A percentile compares a stretch with the other conserved stretches of the same genome.
These are phyloP conservation scores for Aspergillus neoniger DNA, from an alignment of 2,329 filamentous ascomycete genomes.

Conservation along the genomic window DNA sequence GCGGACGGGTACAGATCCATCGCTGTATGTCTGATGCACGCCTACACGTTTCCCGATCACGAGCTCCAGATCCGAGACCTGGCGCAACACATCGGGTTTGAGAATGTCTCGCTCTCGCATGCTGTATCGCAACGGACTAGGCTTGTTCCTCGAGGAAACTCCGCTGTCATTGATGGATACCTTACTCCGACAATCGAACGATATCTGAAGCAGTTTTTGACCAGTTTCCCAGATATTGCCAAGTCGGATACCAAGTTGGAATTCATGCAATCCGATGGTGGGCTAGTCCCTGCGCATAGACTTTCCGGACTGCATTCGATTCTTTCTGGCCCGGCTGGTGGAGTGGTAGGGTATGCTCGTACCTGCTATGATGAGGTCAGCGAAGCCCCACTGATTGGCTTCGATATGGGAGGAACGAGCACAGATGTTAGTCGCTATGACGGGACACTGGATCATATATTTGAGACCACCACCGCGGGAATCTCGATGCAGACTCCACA, in stretches of 20 bases:
- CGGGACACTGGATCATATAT: conserved; percentile 85
- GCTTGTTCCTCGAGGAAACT: conserved; percentile 72
- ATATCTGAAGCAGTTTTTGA: conserved; percentile 71
- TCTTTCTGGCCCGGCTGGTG: conserved; percentile 85
- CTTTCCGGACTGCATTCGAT: conserved; percentile 87
- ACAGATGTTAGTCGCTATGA: conserved; percentile 85
- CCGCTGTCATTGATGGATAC: conserved; percentile 78
- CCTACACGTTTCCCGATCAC: conserved; percentile 86
- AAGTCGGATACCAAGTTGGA: conserved; percentile 75
- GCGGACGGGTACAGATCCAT: conserved; percentile 75
- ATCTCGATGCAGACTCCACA: conserved; percentile 89
- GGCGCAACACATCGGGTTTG: conserved; percentile 77
- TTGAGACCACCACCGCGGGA: conserved; percentile 86
- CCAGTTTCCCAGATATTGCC: conserved; percentile 78
- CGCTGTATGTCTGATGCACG: conserved; percentile 88
- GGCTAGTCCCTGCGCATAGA: conserved; percentile 51
- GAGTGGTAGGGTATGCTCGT: conserved; percentile 86
- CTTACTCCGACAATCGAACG: conserved; percentile 76
- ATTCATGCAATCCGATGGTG: conserved; percentile 90
- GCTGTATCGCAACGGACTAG: conserved; percentile 74
- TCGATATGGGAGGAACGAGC: conserved; percentile 92
- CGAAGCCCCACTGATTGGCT: conserved; percentile 73
- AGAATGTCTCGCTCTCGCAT: conserved; percentile 78
- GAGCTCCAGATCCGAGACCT: conserved; percentile 75
- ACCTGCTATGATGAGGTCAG: conserved; percentile 74